Conservation (phyloP, 306 rosid species). For the Corylus avellana region DNA sequence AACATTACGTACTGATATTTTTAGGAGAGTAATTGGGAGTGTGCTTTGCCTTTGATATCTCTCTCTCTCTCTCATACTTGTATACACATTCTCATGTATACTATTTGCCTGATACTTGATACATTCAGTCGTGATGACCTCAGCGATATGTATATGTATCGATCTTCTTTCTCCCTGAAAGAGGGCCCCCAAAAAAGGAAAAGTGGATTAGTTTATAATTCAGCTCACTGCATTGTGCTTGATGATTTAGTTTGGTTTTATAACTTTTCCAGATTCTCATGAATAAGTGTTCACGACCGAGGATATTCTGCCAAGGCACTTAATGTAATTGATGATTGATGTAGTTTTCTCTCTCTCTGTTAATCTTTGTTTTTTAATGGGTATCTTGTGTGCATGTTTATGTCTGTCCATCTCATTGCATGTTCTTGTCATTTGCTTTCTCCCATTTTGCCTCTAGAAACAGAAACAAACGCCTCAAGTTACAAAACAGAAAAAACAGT, state of each 20-base stretch:
- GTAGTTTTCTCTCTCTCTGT: neutral
- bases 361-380: neutral
- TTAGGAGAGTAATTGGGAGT: neutral
- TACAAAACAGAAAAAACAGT: constrained; percentile 51
- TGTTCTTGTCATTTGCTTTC: neutral
- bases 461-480: constrained; percentile 42
- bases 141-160: neutral
- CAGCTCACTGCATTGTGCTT: neutral
- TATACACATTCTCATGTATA: neutral
- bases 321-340: neutral
- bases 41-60: neutral
- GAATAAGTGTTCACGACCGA: neutral
- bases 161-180: neutral
- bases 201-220: neutral
- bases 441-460: constrained; percentile 39
- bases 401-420: neutral
- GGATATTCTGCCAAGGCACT: neutral
- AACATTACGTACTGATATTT: neutral
- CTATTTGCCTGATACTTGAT: neutral
- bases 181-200: neutral
- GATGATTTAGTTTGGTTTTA: neutral
- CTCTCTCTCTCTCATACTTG: neutral
- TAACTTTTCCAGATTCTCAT: neutral
- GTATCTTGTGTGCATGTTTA: neutral
- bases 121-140: neutral